A percentile compares a stretch with the other conserved stretches of the same genome.
phyloP scores from a whole-genome alignment of 345 rosid genomes.

The Erysimum cheiranthoides region DNA sequence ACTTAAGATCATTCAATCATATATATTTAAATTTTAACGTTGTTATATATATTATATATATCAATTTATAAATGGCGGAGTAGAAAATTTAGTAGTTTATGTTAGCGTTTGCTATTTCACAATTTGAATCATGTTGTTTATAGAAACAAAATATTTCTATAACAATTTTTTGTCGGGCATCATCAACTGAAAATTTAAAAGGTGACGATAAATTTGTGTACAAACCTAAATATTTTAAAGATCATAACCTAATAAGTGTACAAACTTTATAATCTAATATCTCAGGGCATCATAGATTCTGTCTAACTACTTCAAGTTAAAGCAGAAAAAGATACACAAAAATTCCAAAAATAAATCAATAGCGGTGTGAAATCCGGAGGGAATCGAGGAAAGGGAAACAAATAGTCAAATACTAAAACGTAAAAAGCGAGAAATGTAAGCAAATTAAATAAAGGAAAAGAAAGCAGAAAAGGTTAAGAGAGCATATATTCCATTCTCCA shows the following conservation, averaged over 20 bases:
- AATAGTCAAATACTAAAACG: slow-evolving; percentile 7
- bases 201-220: too few species aligned
- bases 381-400: slow-evolving; percentile 3
- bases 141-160: too few species aligned
- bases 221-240: neutral
- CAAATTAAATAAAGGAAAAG: neutral
- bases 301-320: slow-evolving; percentile 23
- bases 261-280: neutral
- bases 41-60: too few species aligned
- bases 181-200: too few species aligned
- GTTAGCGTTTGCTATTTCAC: too few species aligned
- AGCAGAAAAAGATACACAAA: slow-evolving; percentile 19
- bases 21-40: neutral
- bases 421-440: neutral
- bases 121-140: too few species aligned
- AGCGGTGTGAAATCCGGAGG: slow-evolving; percentile 10
- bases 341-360: neutral
- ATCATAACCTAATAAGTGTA: neutral
- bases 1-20: neutral
- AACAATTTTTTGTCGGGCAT: too few species aligned
- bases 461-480: slow-evolving; percentile 57
- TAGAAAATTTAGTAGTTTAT: too few species aligned
- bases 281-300: slow-evolving; percentile 11
- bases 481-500: slow-evolving; percentile 78
- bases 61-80: too few species aligned